These are phyloP conservation scores for Apiotrichum mycotoxinovorans DNA, from an alignment of 1,284 basidiomycete genomes.

Conservation along the genomic window DNA sequence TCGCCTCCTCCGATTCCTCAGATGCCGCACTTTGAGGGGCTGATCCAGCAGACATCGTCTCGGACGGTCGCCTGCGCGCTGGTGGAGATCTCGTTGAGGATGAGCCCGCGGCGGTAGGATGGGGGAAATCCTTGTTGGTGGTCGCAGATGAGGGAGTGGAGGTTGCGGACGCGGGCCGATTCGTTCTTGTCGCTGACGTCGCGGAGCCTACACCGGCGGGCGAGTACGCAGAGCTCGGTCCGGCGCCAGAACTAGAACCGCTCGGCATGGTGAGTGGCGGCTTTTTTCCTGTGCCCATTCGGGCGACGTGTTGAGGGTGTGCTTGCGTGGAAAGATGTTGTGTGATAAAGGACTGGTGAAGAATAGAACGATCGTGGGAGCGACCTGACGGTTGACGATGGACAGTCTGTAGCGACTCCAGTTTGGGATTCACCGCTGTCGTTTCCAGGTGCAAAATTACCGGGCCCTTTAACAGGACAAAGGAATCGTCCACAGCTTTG, in stretches of 20 bases:
- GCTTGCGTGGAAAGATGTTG: background rate
- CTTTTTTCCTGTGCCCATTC: background rate
- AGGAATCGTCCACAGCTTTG: too few species aligned
- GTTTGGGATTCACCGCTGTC: too few species aligned
- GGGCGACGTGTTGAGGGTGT: background rate
- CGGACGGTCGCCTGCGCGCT: background rate
- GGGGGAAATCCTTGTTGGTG: background rate
- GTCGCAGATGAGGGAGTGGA: background rate
- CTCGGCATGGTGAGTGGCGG: background rate
- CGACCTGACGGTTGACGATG: too few species aligned
- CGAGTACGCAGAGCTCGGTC: background rate
- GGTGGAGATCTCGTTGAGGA: background rate
- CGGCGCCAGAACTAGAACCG: background rate
- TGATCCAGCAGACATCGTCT: background rate
- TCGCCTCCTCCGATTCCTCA: background rate
- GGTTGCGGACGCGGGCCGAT: background rate
- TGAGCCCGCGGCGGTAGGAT: background rate
- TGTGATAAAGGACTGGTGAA: background rate
- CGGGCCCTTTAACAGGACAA: too few species aligned
- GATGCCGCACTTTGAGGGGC: background rate
- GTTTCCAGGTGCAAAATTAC: too few species aligned
- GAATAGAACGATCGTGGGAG: background rate
- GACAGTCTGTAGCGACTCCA: too few species aligned
- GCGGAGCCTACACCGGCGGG: background rate
- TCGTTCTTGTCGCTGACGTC: background rate